Conservation (phyloP, 495 filamentous ascomycete species). For the Xylaria scruposa region DNA sequence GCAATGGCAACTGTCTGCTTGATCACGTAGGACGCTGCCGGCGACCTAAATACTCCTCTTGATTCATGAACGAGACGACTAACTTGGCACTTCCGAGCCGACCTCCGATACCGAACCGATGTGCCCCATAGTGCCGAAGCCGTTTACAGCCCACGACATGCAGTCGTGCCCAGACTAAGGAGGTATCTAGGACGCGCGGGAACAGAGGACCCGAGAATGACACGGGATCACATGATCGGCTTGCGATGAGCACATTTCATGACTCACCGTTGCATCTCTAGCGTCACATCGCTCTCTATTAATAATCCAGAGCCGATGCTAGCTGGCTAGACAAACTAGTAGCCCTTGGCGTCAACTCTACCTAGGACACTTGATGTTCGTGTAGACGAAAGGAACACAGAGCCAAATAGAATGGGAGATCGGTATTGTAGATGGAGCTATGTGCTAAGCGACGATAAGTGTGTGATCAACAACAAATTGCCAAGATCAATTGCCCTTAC, state of each 20-base stretch:
- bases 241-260: not conserved
- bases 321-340: not conserved
- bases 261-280: not conserved
- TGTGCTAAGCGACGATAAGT: not conserved
- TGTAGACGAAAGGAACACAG: not conserved
- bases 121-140: not conserved
- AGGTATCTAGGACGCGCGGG: not conserved
- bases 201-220: conserved; percentile 7
- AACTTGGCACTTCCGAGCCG: not conserved
- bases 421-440: not conserved
- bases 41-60: not conserved
- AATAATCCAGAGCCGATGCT: not conserved
- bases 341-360: not conserved
- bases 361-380: not conserved
- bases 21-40: not conserved
- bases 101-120: not conserved
- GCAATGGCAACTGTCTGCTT: not conserved
- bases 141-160: not conserved
- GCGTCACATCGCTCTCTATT: not conserved
- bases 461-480: not conserved
- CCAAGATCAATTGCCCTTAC: not conserved
- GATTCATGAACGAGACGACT: not conserved
- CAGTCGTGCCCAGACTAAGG: not conserved
- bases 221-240: conserved; percentile 4
- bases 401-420: not conserved